phyloP scores from a whole-genome alignment of 495 filamentous ascomycete genomes.

The Aspergillus sparsus region DNA sequence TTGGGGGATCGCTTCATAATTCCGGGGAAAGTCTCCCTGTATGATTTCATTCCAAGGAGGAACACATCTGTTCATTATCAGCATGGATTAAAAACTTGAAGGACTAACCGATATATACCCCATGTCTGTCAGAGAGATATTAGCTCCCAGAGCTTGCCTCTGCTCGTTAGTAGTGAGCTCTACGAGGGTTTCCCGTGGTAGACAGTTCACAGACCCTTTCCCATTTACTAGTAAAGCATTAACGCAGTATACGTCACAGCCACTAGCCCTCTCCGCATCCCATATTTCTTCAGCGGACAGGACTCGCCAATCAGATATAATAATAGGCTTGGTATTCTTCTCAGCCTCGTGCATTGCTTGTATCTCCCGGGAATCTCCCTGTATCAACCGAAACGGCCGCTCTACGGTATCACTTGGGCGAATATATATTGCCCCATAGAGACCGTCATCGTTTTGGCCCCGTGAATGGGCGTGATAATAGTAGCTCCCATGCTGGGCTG shows the following conservation, averaged over 20 bases:
- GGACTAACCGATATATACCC: conserved; percentile 34
- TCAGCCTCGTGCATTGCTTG: conserved; percentile 50
- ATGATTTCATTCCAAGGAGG: conserved; percentile 8
- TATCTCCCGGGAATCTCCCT: conserved; percentile 37
- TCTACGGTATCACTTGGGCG: conserved; percentile 29
- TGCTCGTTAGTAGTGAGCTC: conserved; percentile 30
- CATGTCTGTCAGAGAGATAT: conserved; percentile 48
- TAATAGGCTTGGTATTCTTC: conserved; percentile 40
- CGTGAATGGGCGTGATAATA: conserved; percentile 55
- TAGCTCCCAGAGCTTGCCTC: conserved; percentile 22
- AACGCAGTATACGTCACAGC: conserved; percentile 42
- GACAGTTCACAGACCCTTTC: conserved; percentile 52
- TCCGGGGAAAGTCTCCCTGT: background rate
- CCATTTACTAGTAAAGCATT: conserved; percentile 59
- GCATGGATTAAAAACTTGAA: background rate
- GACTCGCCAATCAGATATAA: conserved; percentile 54
- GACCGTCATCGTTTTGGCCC: conserved; percentile 57
- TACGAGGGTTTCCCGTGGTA: conserved; percentile 39
- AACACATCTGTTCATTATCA: conserved; percentile 6
- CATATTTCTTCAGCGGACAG: conserved; percentile 6
- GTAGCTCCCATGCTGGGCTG: conserved; percentile 33
- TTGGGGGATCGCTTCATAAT: conserved; percentile 7
- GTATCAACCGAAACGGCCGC: conserved; percentile 52
- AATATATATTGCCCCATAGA: conserved; percentile 56
- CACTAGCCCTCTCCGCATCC: conserved; percentile 35